phyloP scores from a whole-genome alignment of 208 protist genomes.

The Perkinsela sp. region DNA sequence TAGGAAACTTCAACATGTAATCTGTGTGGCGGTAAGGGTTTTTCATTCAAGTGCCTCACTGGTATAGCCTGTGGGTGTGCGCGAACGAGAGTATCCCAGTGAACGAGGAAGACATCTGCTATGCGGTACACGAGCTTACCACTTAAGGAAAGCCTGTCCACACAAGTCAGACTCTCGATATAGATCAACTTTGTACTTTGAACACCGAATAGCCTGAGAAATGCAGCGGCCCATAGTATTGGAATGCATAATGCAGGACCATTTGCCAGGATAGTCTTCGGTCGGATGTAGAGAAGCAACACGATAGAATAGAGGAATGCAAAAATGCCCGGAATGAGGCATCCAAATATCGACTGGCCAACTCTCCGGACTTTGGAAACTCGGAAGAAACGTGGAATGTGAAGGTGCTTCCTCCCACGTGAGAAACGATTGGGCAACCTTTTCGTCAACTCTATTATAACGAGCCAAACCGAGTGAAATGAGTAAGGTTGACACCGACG shows the following conservation, averaged over 20 bases:
- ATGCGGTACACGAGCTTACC: conserved; percentile 26
- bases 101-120: conserved; percentile 37
- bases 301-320: not conserved
- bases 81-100: conserved; percentile 13
- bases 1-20: not conserved
- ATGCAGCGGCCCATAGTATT: conserved; percentile 18
- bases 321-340: not conserved
- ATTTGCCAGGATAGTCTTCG: conserved; percentile 35
- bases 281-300: conserved; percentile 1
- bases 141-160: conserved; percentile 35
- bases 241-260: conserved; percentile 67
- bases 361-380: not conserved
- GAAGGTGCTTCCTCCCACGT: too few relatives aligned
- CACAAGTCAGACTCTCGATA: conserved; percentile 58
- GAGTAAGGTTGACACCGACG: too few relatives aligned
- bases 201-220: conserved; percentile 10
- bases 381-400: not conserved
- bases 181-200: conserved; percentile 28
- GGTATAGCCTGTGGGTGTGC: not conserved
- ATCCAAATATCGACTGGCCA: not conserved
- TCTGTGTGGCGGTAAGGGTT: not conserved
- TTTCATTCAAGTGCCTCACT: not conserved
- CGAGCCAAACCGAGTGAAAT: too few relatives aligned
- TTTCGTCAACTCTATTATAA: too few relatives aligned
- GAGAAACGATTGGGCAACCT: too few relatives aligned